Conservation (phyloP, 768 basidiomycete genomes). For the Pleurotus giganteus region DNA sequence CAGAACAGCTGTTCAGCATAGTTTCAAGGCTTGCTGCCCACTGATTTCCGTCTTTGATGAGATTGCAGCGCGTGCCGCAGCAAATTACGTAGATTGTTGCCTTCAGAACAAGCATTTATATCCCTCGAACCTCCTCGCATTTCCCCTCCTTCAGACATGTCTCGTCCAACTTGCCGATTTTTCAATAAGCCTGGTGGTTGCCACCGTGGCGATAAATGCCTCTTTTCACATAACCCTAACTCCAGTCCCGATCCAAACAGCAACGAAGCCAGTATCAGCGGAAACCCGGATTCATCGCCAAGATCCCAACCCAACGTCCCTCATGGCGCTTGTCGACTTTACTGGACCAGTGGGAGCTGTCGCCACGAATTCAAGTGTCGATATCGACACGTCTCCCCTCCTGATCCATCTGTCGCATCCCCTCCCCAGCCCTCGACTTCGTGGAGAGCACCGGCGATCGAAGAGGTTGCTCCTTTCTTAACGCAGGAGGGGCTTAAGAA, state of each 20-base stretch:
- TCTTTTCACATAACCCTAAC: constrained; percentile 23
- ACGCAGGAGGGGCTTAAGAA: constrained; percentile 44
- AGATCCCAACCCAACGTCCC: constrained; percentile 19
- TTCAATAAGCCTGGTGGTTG: constrained; percentile 45
- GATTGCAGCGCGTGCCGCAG: constrained; percentile 1
- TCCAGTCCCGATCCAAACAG: constrained; percentile 8
- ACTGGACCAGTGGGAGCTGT: constrained; percentile 47
- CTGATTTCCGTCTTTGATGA: too few relatives aligned
- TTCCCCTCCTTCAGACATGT: constrained; percentile 16
- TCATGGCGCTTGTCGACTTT: constrained; percentile 42
- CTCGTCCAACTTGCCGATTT: constrained; percentile 36
- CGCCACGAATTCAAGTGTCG: constrained; percentile 43
- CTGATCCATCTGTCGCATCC: constrained; percentile 4
- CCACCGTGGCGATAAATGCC: constrained; percentile 38
- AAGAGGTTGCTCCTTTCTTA: constrained; percentile 39
- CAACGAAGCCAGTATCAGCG: constrained; percentile 8
- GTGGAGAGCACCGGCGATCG: constrained; percentile 12
- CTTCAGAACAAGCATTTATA: too few relatives aligned
- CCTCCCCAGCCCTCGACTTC: constrained; percentile 9
- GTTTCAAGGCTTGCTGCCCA: too few relatives aligned
- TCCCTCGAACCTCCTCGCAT: too few relatives aligned
- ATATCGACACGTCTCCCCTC: constrained; percentile 32
- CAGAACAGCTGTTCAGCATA: too few relatives aligned
- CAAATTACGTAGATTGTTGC: too few relatives aligned
- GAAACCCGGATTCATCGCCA: constrained; percentile 5